Evolutionary conservation across 176 grass and related monocot species (phyloP).

Genomic region (sorghum (Sorghum bicolor)): DNA sequence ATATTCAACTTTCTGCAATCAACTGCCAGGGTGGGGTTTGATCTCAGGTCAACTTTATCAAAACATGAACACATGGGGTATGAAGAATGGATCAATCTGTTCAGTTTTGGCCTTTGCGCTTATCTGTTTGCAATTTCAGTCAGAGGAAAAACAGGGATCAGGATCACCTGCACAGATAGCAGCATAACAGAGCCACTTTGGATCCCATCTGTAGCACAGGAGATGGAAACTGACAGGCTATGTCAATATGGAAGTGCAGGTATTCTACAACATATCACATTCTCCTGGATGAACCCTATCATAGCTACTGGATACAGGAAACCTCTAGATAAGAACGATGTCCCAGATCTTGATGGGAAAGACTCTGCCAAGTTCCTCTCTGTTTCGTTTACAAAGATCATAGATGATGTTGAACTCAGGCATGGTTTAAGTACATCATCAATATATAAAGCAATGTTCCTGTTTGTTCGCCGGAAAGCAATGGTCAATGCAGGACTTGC

Average conservation of each 20-base stretch:
- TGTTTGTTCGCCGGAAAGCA: constrained; percentile 39
- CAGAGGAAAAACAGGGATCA: constrained; percentile 72
- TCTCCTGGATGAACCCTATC: constrained; percentile 85
- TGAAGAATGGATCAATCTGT: constrained; percentile 46
- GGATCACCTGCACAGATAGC: constrained; percentile 41
- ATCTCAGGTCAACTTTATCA: constrained; percentile 43
- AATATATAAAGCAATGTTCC: background rate
- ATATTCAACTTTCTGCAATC: constrained; percentile 67
- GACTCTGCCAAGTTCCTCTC: constrained; percentile 57
- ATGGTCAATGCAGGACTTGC: constrained; percentile 11
- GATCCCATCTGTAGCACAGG: constrained; percentile 40
- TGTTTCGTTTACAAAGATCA: constrained; percentile 40
- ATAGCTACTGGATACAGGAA: constrained; percentile 70
- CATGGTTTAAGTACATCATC: background rate
- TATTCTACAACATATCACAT: constrained; percentile 64
- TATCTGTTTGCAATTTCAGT: constrained; percentile 57
- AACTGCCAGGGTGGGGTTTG: constrained; percentile 45
- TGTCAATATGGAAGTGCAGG: constrained; percentile 58
- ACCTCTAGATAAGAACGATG: constrained; percentile 63
- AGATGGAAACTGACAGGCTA: background rate
- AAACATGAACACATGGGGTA: constrained; percentile 32
- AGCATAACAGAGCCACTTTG: constrained; percentile 60
- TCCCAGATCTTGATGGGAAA: constrained; percentile 66
- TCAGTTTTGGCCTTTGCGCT: constrained; percentile 36
- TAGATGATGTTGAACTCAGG: background rate